Evolutionary conservation across 345 rosid species (phyloP), one percentile per base, ranked within the genome.

Genomic region (Rhizophora mangle): DNA sequence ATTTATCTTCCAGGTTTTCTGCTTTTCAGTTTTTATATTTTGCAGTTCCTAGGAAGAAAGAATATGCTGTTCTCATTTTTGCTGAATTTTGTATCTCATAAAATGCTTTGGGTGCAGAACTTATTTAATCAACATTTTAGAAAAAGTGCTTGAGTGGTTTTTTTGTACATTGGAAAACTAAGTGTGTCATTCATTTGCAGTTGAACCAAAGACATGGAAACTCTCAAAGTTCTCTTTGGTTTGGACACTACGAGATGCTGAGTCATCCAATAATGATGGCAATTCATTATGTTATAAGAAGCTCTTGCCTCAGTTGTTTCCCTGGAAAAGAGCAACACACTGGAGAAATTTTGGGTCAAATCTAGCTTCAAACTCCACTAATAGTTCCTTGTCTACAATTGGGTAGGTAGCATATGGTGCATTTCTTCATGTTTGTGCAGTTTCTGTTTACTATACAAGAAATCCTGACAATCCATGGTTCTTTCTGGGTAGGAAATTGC

Each of bases 321-420:
- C 98, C 22, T 92, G 93, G 96, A 95, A 95, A 83, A 87, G 99
- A 84, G 81, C 83, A 70, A 76, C 88, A 47, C 86, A 76, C 64
- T 69, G 90, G 93, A 87, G 85, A 76, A 81, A 78, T 70, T 81
- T 79, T 62, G 65, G 80, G 67, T 79, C 77, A 73, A 77, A 75
- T 75, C 72, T 86, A 60, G 76, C 67, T 69, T 74, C 87, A 47
- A 67, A 63, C 72, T 73, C 72, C 47, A 71, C 74, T 67, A 74
- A 63, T 68, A 78, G 82, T 54, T 85, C 92, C 63, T 80, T 82
- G 62, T 76, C 89, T 72, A 71, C 84, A 66, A 86, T 84, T 52
- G 81, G 99, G 96, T 95, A 83, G 32, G 18, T 67, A 62, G 59
- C 63, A 68, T 68, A 6, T 66, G 34, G 65, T 64, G 39, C 19